A percentile compares a stretch with the other conserved stretches of the same genome.
Evolutionary conservation across 1,284 basidiomycete genomes (phyloP).

Genomic region (Marasmius sp.): DNA sequence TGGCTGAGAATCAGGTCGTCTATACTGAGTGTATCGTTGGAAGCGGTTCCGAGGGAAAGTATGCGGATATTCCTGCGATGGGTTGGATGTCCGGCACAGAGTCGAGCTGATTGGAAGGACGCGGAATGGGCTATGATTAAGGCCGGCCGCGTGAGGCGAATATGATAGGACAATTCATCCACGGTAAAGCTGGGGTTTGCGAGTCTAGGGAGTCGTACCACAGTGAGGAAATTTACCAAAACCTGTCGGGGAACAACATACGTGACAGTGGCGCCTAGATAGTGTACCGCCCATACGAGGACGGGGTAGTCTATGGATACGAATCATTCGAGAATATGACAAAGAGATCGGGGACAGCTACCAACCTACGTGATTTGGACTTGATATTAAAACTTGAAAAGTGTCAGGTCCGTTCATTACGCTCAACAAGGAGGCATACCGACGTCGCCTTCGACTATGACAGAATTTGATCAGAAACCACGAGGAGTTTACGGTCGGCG

Average conservation of each 20-base stretch:
- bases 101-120: conserved; percentile 44
- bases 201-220: neutral
- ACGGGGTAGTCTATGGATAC: conserved; percentile 50
- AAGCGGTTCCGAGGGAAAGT: neutral
- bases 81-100: conserved; percentile 39
- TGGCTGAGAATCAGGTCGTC: conserved; percentile 1
- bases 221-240: neutral
- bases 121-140: conserved; percentile 50
- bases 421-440: conserved; percentile 33
- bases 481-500: neutral
- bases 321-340: neutral
- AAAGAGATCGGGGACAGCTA: neutral
- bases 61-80: conserved; percentile 41
- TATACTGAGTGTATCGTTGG: neutral
- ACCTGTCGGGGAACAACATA: conserved; percentile 23
- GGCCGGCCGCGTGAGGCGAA: conserved; percentile 40
- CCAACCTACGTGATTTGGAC: conserved; percentile 53
- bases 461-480: neutral
- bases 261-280: conserved; percentile 57
- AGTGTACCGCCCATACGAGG: conserved; percentile 58
- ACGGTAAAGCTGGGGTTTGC: conserved; percentile 57
- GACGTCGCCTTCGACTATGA: conserved; percentile 34
- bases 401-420: neutral
- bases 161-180: conserved; percentile 52
- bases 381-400: conserved; percentile 45